Conservation (phyloP, 768 basidiomycete species). For the Solioccasus polychromus region DNA sequence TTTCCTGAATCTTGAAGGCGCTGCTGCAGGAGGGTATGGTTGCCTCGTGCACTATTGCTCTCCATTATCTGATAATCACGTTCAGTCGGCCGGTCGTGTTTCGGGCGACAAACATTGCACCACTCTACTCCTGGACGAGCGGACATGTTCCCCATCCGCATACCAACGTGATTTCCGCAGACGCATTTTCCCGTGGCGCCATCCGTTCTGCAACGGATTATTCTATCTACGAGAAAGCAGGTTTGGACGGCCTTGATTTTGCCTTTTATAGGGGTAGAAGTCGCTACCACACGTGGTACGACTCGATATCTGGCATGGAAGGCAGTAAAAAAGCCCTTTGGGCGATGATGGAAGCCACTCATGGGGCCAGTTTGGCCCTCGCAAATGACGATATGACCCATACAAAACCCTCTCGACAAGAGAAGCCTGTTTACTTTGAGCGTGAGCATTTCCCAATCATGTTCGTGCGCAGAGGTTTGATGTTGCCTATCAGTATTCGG, state of each 20-base stretch:
- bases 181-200: conserved; percentile 63
- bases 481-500: conserved; percentile 69
- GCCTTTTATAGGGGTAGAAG: conserved; percentile 77
- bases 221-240: conserved; percentile 55
- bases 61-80: conserved; percentile 1
- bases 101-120: conserved; percentile 59
- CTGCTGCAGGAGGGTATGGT: conserved; percentile 72
- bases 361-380: conserved; percentile 53
- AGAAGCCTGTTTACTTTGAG: conserved; percentile 66
- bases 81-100: conserved; percentile 72
- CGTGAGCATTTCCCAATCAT: conserved; percentile 40
- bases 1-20: conserved; percentile 84
- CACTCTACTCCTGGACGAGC: conserved; percentile 50
- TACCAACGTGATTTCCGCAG: conserved; percentile 65
- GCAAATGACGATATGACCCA: conserved; percentile 41
- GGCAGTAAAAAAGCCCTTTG: conserved; percentile 61
- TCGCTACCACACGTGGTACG: conserved; percentile 74
- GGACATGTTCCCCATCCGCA: conserved; percentile 61
- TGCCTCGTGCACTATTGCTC: not conserved
- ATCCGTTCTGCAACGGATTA: conserved; percentile 75
- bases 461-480: not conserved
- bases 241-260: conserved; percentile 71
- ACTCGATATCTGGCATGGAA: conserved; percentile 57
- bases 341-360: conserved; percentile 73
- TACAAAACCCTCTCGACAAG: conserved; percentile 23